phyloP scores from a whole-genome alignment of 129 eudicot species.

The Pittosporum tobira region DNA sequence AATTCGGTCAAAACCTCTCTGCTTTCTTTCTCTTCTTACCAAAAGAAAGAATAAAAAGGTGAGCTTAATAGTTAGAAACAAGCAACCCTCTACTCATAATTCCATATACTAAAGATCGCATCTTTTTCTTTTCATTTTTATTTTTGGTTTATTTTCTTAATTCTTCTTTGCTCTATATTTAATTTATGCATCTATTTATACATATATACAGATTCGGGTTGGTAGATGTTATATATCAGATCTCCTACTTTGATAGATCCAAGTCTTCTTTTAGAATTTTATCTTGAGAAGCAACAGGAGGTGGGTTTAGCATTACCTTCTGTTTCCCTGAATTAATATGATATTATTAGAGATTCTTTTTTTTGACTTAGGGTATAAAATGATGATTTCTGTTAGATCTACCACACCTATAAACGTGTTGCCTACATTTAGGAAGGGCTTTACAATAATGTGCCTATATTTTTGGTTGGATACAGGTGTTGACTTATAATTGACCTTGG shows the following conservation, averaged over 20 bases:
- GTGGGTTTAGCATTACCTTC: too few species aligned
- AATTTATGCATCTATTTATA: background rate
- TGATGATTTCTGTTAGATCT: constrained; percentile 1
- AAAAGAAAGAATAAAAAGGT: constrained; percentile 12
- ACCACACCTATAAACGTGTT: background rate
- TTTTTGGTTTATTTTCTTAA: constrained; percentile 7
- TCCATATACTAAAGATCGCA: constrained; percentile 8
- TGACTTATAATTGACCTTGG: background rate
- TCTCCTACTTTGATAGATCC: background rate
- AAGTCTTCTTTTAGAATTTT: background rate
- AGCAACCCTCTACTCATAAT: background rate
- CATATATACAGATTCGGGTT: too few species aligned
- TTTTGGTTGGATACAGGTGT: too few species aligned
- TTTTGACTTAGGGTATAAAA: too few species aligned
- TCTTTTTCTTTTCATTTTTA: constrained; percentile 30
- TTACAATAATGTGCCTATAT: too few species aligned
- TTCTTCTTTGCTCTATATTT: background rate
- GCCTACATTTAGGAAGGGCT: background rate
- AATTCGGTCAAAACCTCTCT: background rate
- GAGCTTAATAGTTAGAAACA: constrained; percentile 7
- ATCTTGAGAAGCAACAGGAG: too few species aligned
- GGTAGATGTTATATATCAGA: background rate
- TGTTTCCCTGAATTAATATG: background rate
- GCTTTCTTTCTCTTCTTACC: background rate
- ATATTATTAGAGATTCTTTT: too few species aligned